phyloP scores from a whole-genome alignment of 1,139 yeast species.

The Nematodospora anomalae region DNA sequence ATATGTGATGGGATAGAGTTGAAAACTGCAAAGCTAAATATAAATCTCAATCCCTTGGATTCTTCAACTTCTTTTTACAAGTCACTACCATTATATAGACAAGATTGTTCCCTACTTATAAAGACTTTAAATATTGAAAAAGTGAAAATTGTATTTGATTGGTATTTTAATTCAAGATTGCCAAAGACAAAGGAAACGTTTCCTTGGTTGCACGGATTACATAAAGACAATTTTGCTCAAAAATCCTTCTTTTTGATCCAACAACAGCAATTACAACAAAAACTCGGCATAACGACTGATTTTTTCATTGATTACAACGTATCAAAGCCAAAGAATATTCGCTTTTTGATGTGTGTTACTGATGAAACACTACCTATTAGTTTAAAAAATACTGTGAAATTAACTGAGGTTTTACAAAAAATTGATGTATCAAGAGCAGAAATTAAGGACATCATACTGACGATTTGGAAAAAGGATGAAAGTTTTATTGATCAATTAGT shows the following conservation, averaged over 20 bases:
- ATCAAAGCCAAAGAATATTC: conserved; percentile 23
- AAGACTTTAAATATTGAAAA: conserved; percentile 29
- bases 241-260: conserved; percentile 39
- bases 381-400: conserved; percentile 62
- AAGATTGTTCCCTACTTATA: conserved; percentile 14
- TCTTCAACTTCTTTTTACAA: conserved; percentile 19
- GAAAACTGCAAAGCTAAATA: conserved; percentile 40
- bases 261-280: conserved; percentile 19
- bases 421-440: conserved; percentile 41
- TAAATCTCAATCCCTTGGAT: conserved; percentile 26
- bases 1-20: conserved; percentile 39
- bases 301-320: conserved; percentile 14
- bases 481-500: conserved; percentile 23
- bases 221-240: conserved; percentile 52
- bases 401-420: conserved; percentile 58
- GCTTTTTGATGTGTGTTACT: conserved; percentile 55
- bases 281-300: conserved; percentile 5
- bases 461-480: conserved; percentile 17
- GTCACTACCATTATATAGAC: conserved; percentile 6
- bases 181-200: conserved; percentile 73
- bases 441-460: conserved; percentile 25
- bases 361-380: conserved; percentile 18
- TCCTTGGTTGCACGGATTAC: conserved; percentile 89
- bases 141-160: conserved; percentile 35
- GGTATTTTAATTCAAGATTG: conserved; percentile 53